A percentile compares a stretch with the other conserved stretches of the same genome.
phyloP scores from a whole-genome alignment of 2,329 filamentous ascomycete species.

The Penicillium sp. region DNA sequence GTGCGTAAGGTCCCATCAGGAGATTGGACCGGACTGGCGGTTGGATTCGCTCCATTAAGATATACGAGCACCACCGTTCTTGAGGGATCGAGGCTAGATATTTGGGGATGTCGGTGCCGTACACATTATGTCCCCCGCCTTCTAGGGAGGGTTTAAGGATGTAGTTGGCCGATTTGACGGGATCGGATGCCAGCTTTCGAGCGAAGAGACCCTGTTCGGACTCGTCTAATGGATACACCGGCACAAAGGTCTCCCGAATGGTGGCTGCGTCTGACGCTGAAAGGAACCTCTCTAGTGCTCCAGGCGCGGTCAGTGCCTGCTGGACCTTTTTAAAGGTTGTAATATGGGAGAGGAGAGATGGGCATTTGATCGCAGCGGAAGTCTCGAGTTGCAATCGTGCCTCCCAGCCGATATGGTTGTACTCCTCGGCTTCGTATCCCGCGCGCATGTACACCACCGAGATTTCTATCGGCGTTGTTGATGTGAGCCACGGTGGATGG shows the following conservation, averaged over 20 bases:
- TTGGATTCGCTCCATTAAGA: constrained; percentile 46
- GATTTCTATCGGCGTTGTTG: constrained; percentile 35
- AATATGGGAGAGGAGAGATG: constrained; percentile 45
- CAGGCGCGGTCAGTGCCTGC: constrained; percentile 39
- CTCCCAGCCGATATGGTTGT: constrained; percentile 33
- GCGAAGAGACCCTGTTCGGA: constrained; percentile 31
- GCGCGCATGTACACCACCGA: constrained; percentile 49
- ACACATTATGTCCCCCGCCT: constrained; percentile 49
- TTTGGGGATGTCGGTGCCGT: constrained; percentile 39
- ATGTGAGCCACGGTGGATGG: constrained; percentile 25
- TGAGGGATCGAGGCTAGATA: constrained; percentile 32
- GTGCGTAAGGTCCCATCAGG: constrained; percentile 34
- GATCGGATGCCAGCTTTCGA: constrained; percentile 27
- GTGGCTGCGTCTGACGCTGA: constrained; percentile 24
- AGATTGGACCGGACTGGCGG: constrained; percentile 35
- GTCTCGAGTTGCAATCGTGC: constrained; percentile 40
- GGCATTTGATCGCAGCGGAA: constrained; percentile 49
- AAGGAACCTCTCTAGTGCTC: constrained; percentile 38
- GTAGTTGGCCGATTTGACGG: constrained; percentile 26
- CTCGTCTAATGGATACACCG: constrained; percentile 40
- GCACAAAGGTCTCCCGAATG: constrained; percentile 40
- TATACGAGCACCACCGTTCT: constrained; percentile 36
- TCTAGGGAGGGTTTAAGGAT: constrained; percentile 50
- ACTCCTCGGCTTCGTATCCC: constrained; percentile 46
- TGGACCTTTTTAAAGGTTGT: constrained; percentile 49